phyloP scores from a whole-genome alignment of 148 eudicot genomes.

The Drosera capensis region DNA sequence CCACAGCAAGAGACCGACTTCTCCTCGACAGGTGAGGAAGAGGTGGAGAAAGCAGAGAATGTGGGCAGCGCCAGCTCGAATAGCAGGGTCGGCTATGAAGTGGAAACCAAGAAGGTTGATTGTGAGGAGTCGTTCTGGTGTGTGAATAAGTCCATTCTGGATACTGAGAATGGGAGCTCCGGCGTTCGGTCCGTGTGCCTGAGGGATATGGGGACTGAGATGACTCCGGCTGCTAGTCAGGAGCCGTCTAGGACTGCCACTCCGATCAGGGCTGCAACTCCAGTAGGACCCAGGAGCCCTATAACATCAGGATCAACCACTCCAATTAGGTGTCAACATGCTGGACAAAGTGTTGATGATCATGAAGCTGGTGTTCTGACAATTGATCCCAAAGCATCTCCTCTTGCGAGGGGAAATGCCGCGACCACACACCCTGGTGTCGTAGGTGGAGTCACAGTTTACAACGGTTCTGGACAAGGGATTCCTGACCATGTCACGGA shows the following conservation, averaged over 20 bases:
- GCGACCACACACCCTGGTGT: constrained; percentile 11
- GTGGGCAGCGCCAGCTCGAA: constrained; percentile 10
- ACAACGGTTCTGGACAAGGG: constrained; percentile 17
- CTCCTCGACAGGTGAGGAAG: constrained; percentile 34
- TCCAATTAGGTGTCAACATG: constrained; percentile 40
- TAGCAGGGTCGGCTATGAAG: constrained; percentile 21
- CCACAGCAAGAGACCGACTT: constrained; percentile 42
- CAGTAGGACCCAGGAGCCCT: constrained; percentile 62
- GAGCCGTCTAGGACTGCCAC: constrained; percentile 90
- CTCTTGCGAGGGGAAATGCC: constrained; percentile 25
- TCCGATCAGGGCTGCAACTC: constrained; percentile 64
- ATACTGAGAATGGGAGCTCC: constrained; percentile 19
- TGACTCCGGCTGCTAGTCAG: constrained; percentile 86
- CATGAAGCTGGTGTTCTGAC: constrained; percentile 4
- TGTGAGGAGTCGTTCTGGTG: constrained; percentile 66
- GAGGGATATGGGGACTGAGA: constrained; percentile 98
- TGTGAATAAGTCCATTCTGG: constrained; percentile 15
- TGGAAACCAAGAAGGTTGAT: constrained; percentile 71
- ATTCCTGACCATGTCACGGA: constrained; percentile 11
- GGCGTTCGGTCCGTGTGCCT: constrained; percentile 56
- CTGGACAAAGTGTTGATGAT: constrained; percentile 13
- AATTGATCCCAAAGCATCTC: constrained; percentile 11
- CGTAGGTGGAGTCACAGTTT: not conserved
- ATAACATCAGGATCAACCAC: constrained; percentile 52
- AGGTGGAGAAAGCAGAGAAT: constrained; percentile 18